Evolutionary conservation across 768 basidiomycete species (phyloP).

Genomic region (Russula vinacea): DNA sequence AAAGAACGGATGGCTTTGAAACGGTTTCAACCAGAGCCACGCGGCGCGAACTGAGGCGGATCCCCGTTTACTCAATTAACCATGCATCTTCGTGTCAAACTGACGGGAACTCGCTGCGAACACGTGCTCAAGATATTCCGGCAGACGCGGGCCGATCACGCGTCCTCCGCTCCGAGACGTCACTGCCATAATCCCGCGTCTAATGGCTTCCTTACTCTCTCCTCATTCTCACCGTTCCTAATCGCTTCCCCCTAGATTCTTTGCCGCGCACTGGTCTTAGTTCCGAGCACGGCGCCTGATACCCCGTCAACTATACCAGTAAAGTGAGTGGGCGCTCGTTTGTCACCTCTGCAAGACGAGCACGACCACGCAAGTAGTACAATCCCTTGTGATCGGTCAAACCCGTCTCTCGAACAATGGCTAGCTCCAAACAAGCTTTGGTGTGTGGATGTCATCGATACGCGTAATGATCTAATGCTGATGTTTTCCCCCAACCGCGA

Average conservation of each 20-base stretch:
- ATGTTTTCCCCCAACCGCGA: constrained; percentile 2
- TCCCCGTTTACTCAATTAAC: constrained; percentile 10
- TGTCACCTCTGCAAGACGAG: neutral
- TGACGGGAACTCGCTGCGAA: neutral
- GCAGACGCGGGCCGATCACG: neutral
- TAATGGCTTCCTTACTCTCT: neutral
- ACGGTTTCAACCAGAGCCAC: neutral
- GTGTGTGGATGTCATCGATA: constrained; percentile 7
- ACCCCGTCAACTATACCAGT: neutral
- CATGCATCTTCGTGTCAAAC: neutral
- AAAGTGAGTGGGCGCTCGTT: neutral
- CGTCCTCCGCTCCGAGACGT: neutral
- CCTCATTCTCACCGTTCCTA: neutral
- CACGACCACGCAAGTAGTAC: neutral
- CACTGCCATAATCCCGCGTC: constrained; percentile 1
- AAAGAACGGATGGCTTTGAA: too few relatives aligned
- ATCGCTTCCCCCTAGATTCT: neutral
- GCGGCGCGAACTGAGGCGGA: neutral
- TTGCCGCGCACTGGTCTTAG: neutral
- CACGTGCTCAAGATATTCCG: neutral
- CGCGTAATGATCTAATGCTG: neutral
- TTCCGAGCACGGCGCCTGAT: neutral
- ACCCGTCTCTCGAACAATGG: constrained; percentile 4
- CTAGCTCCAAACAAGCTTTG: constrained; percentile 20
- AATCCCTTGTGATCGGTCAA: neutral